These are phyloP conservation scores for Aspergillus tubingensis DNA, from an alignment of 2,329 filamentous ascomycete genomes.

Conservation along the genomic window DNA sequence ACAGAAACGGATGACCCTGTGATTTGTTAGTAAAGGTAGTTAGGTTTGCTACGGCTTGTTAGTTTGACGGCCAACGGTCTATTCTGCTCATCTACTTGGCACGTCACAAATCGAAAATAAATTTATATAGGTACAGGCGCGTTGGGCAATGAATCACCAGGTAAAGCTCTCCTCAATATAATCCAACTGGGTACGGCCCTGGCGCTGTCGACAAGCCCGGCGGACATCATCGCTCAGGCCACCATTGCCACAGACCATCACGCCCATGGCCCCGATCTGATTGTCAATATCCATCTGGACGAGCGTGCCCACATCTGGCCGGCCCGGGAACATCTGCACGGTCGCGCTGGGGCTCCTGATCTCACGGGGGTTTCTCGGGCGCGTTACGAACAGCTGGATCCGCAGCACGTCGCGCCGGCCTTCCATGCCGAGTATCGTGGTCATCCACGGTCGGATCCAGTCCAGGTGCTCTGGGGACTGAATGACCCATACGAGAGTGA, in stretches of 20 bases:
- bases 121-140: background rate
- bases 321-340: conserved; percentile 88
- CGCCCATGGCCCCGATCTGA: conserved; percentile 84
- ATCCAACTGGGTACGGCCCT: conserved; percentile 65
- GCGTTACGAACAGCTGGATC: conserved; percentile 87
- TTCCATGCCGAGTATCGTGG: conserved; percentile 73
- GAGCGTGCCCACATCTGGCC: conserved; percentile 77
- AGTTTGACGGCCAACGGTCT: too few species aligned
- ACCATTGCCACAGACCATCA: conserved; percentile 77
- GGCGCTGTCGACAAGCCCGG: conserved; percentile 65
- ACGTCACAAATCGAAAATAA: background rate
- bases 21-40: too few species aligned
- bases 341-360: conserved; percentile 74
- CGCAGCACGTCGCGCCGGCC: conserved; percentile 78
- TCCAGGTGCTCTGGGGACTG: conserved; percentile 83
- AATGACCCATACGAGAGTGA: conserved; percentile 88
- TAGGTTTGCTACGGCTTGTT: too few species aligned
- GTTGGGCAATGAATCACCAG: conserved; percentile 41
- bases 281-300: conserved; percentile 79
- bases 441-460: conserved; percentile 88
- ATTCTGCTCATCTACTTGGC: too few species aligned
- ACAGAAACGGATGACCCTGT: too few species aligned
- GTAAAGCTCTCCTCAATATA: conserved; percentile 76
- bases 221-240: conserved; percentile 75
- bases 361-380: conserved; percentile 77